Base-by-base conservation (phyloP, 2,329 filamentous ascomycete species). In the Colletotrichum sp. region DNA sequence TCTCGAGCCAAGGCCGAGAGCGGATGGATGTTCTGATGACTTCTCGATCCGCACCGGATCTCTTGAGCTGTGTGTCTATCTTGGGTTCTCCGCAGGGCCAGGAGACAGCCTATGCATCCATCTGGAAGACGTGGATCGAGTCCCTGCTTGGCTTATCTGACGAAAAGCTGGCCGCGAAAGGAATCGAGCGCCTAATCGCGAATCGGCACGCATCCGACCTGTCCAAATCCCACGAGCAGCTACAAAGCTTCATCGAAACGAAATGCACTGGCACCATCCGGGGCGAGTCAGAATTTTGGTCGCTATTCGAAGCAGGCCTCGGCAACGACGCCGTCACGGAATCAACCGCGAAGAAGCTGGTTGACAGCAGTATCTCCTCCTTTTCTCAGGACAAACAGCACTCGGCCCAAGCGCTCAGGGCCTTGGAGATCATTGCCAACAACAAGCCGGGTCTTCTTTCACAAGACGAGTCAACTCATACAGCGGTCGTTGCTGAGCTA, bases 31-130 rank as follows among this genome's bases (percentile, higher is more conserved):
- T 86, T 2, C 85, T 97, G 18, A 84, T 96, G 4, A 84, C 89
- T 3, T 96, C 95, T 0, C 91, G 94, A 0, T 96, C 95, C 2
- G 91, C 92, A 0, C 84, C 90, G 3, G 90, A 93, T 67, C 83
- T 98, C 0, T 86, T 96, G 9, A 90, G 92, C 1, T 91, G 92
- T 13, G 86, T 98, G 0, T 89, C 92, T 64, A 83, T 89, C 1
- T 86, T 93, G 55, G 88, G 89, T 2, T 82, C 86, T 34, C 85
- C 87, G 18, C 83, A 84, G 52, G 85, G 79, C 70, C 86, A 83
- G 72, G 81, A 82, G 1, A 78, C 80, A 0, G 80, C 82, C 1
- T 90, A 89, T 68, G 80, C 83, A 12, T 77, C 78, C 2, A 82
- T 88, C 1, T 92, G 90, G 89, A 83, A 81, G 28, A 79, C 82